phyloP scores from a whole-genome alignment of 371 early-diverging fungal species.

The Syncephalastrum sp. region DNA sequence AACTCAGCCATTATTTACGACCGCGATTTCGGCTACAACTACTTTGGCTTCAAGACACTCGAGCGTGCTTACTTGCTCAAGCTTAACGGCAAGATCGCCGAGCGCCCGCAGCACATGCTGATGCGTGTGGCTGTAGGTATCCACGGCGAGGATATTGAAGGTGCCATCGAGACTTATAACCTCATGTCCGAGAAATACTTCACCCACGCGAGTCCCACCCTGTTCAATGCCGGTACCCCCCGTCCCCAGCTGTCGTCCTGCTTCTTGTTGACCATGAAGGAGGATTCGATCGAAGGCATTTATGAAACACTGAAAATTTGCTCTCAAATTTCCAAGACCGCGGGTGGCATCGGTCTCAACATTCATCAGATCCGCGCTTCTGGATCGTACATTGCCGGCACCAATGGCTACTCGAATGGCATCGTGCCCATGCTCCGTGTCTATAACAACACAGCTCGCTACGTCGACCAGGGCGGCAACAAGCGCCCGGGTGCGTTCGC shows the following conservation, averaged over 20 bases:
- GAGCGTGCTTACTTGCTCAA: slow-evolving; percentile 95
- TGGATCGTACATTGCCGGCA: slow-evolving; percentile 97
- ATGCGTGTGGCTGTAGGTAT: slow-evolving; percentile 99
- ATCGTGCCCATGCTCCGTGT: slow-evolving; percentile 98
- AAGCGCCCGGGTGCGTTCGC: slow-evolving; percentile 99
- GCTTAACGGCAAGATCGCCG: slow-evolving; percentile 80
- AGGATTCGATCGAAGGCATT: slow-evolving; percentile 96
- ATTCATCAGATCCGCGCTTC: slow-evolving; percentile 95
- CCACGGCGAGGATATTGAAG: slow-evolving; percentile 91
- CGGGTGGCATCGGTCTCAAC: slow-evolving; percentile 98
- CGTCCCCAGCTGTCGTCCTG: slow-evolving; percentile 96
- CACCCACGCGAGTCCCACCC: slow-evolving; percentile 98
- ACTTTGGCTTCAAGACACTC: slow-evolving; percentile 99
- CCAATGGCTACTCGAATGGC: slow-evolving; percentile 98
- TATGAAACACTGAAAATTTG: slow-evolving; percentile 97
- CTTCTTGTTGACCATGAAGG: slow-evolving; percentile 95
- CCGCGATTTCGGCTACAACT: slow-evolving; percentile 97
- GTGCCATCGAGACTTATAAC: slow-evolving; percentile 96
- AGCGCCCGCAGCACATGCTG: slow-evolving; percentile 99
- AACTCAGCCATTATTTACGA: slow-evolving; percentile 94
- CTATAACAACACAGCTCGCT: slow-evolving; percentile 98
- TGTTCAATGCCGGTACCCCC: slow-evolving; percentile 98
- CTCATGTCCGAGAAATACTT: slow-evolving; percentile 95
- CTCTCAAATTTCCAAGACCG: slow-evolving; percentile 98
- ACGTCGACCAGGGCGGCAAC: slow-evolving; percentile 99